Base-by-base conservation (phyloP, 345 rosid species). In the Trapa bicornis region DNA sequence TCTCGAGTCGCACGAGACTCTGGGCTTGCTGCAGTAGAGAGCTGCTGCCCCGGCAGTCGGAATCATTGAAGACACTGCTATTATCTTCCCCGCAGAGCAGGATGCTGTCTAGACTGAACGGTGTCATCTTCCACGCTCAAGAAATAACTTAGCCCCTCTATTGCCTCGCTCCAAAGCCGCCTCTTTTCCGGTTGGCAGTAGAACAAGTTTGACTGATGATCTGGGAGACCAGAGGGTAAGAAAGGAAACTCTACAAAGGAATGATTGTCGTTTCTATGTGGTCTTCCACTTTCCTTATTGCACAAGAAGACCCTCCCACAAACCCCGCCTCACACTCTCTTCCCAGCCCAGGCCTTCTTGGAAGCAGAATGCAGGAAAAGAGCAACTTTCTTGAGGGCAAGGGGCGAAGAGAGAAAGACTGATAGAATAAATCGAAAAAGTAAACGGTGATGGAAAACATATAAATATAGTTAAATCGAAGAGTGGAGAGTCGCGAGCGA, bases 71-170 rank as follows among this genome's bases (percentile, higher is more conserved):
- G 61, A 85, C 72, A 53, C 80, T 68, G 64, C 42, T 64, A 62
- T 78, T 71, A 50, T 81, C 92, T 53, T 84, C 92, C 29, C 77
- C 80, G 62, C 92, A 87, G 37, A 85, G 75, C 41, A 87, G 85
- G 73, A 68, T 76, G 67, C 68, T 65, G 68, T 86, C 91, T 72
- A 84, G 81, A 79, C 83, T 84, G 63, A 58, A 15, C 15, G 85
- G 82, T 62, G 84, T 87, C 91, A 86, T 86, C 45, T 68, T 22
- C 65, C 47, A 12, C 6, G 62, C 38, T 42, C 22, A 67, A 35
- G 53, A 52, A 32, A 0, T 14, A 22, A 13, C 35, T n/a, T 22
- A 22, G 33, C 48, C 63, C 38, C 47, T 15, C 62, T 37, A 22
- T 35, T 7, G 32, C 38, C 3, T 7, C 0, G 17, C 60, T n/a